Base-by-base conservation (phyloP, 805 yeast genomes). In the Peterozyma toletana region DNA sequence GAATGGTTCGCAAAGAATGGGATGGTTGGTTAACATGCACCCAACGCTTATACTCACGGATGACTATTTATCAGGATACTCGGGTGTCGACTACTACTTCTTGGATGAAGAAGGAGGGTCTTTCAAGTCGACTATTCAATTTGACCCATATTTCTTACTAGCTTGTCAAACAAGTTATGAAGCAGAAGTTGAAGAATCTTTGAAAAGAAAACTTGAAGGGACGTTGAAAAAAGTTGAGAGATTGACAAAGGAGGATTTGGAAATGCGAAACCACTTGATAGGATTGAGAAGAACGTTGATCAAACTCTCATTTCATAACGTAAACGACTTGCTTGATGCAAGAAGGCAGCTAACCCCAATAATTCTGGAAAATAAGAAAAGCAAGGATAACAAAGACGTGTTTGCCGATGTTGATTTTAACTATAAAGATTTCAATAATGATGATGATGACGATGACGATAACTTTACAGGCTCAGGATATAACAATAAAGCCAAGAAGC, bases 1-100 rank as follows among this genome's bases (percentile, higher is more conserved):
- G 41, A 64, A 80, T 49, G 87, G 96, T 30, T 77, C 95, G 33
- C 60, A 71, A 39, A 73, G 75, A 45, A 75, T 76, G 14, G 99
- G 99, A 37, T 93, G 99, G 99, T 67, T 93, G 43, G 76, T 84
- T 36, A 95, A 93, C 57, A 88, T 93, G 93, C 99, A 91, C 65
- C 78, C 96, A 2, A 86, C 95, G 1, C 70, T 85, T 1, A 60
- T 85, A 3, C 77, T 83, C 2, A 72, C 77, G 11, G 77, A 75
- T 4, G 81, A 78, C 30, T 67, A 70, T 37, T 53, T 72, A 10
- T 68, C 76, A n/a, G 96, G 96, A 9, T 69, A 76, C 33, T 77
- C 96, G 0, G 99, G 91, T 3, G 96, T 91, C 2, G 97, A 93
- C 54, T 89, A 84, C 61, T 95, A 95, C 58, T 93, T 95, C 53